These are phyloP conservation scores for Podosphaera fusca DNA, from an alignment of 2,329 filamentous ascomycete species.

Conservation along the genomic window DNA sequence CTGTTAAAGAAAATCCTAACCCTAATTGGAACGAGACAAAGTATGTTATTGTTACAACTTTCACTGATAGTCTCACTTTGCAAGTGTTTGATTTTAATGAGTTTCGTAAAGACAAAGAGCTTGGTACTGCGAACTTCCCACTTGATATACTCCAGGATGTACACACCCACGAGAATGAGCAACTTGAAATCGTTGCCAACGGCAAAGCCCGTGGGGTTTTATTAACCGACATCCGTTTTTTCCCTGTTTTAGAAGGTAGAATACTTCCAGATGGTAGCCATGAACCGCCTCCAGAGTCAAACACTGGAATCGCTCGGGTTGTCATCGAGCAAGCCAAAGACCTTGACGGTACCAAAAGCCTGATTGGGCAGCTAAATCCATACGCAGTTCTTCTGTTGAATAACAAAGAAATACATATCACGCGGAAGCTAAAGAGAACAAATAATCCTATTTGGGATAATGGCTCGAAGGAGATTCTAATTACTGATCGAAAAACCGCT, in stretches of 20 bases:
- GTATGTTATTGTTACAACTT: slow-evolving; percentile 81
- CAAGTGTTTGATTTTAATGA: slow-evolving; percentile 86
- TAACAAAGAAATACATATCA: slow-evolving; percentile 70
- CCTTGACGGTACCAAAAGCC: slow-evolving; percentile 72
- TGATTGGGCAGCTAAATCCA: slow-evolving; percentile 76
- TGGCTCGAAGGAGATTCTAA: slow-evolving; percentile 77
- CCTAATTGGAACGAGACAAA: slow-evolving; percentile 94
- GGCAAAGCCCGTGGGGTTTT: slow-evolving; percentile 67
- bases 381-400: slow-evolving; percentile 80
- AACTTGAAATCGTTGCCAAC: slow-evolving; percentile 61
- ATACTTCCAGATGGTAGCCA: slow-evolving; percentile 54
- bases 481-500: slow-evolving; percentile 78
- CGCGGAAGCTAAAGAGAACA: slow-evolving; percentile 83
- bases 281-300: slow-evolving; percentile 66
- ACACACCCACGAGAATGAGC: slow-evolving; percentile 59
- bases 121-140: slow-evolving; percentile 66
- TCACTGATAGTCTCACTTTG: slow-evolving; percentile 69
- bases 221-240: slow-evolving; percentile 72
- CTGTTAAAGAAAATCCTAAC: slow-evolving; percentile 58
- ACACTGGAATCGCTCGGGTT: slow-evolving; percentile 83
- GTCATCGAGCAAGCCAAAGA: slow-evolving; percentile 93
- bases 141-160: slow-evolving; percentile 63
- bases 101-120: slow-evolving; percentile 84
- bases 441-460: slow-evolving; percentile 96
- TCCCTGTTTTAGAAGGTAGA: slow-evolving; percentile 61